Conservation (phyloP, 768 basidiomycete species). For the Hypholoma sublateritium region DNA sequence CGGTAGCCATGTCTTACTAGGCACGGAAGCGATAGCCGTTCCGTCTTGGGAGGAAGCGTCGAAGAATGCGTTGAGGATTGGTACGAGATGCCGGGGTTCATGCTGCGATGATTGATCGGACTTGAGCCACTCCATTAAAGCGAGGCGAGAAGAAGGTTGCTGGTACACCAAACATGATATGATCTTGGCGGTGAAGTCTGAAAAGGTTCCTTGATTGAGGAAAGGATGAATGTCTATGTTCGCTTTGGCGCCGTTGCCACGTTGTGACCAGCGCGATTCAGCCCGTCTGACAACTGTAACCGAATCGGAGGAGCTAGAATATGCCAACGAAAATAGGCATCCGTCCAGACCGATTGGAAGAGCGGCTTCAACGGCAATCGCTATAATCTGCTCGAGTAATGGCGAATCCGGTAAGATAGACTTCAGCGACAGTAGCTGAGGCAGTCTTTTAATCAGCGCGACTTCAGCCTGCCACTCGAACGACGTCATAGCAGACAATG, state of each 20-base stretch:
- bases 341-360: constrained; percentile 39
- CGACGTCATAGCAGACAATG: constrained; percentile 23
- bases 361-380: constrained; percentile 36
- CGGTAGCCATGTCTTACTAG: constrained; percentile 24
- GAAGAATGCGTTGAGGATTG: constrained; percentile 46
- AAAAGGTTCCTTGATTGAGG: constrained; percentile 43
- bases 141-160: constrained; percentile 21
- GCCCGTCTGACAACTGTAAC: constrained; percentile 22
- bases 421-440: constrained; percentile 38
- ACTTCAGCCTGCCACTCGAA: constrained; percentile 24
- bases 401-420: constrained; percentile 30
- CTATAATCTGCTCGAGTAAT: constrained; percentile 49
- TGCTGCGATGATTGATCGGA: constrained; percentile 24
- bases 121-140: constrained; percentile 41
- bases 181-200: constrained; percentile 40
- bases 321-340: constrained; percentile 4
- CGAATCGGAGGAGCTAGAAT: constrained; percentile 14
- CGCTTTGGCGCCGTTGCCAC: constrained; percentile 14
- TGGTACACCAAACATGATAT: constrained; percentile 46
- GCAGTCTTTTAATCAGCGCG: constrained; percentile 29
- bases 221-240: constrained; percentile 31
- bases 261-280: constrained; percentile 33
- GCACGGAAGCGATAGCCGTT: constrained; percentile 11
- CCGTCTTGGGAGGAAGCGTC: constrained; percentile 27
- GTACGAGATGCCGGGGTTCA: constrained; percentile 30